A percentile compares a stretch with the other conserved stretches of the same genome.
These are phyloP conservation scores for Ballota nigra DNA, from an alignment of 257 asterid genomes.

Conservation along the genomic window DNA sequence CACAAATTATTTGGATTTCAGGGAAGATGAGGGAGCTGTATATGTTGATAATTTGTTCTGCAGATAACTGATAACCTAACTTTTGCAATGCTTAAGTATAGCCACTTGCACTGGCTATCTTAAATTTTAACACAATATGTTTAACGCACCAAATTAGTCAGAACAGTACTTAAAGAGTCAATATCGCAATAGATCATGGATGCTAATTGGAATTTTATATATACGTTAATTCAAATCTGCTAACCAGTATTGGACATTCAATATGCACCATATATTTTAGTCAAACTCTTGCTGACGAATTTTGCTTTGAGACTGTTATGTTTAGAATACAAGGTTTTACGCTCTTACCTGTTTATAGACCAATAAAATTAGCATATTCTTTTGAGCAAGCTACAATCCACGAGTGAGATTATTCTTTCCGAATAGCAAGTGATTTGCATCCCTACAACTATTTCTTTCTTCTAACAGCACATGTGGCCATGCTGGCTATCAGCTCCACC, in stretches of 20 bases:
- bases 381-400: not conserved
- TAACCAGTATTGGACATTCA: not conserved
- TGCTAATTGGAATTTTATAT: not conserved
- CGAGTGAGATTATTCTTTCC: not conserved
- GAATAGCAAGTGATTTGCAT: slow-evolving; percentile 1
- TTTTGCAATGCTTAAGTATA: not conserved
- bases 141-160: not conserved
- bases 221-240: not conserved
- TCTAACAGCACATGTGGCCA: not conserved
- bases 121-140: not conserved
- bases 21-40: not conserved
- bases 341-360: not conserved
- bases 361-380: not conserved
- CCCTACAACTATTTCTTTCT: not conserved
- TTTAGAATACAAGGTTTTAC: not conserved
- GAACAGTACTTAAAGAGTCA: not conserved
- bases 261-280: not conserved
- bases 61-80: not conserved
- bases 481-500: slow-evolving; percentile 2
- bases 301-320: not conserved
- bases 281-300: not conserved
- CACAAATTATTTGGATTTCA: not conserved
- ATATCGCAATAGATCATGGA: not conserved
- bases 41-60: not conserved
- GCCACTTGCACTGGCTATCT: not conserved